These are phyloP conservation scores for Penicillium polonicum DNA, from an alignment of 2,329 filamentous ascomycete genomes.

Conservation along the genomic window DNA sequence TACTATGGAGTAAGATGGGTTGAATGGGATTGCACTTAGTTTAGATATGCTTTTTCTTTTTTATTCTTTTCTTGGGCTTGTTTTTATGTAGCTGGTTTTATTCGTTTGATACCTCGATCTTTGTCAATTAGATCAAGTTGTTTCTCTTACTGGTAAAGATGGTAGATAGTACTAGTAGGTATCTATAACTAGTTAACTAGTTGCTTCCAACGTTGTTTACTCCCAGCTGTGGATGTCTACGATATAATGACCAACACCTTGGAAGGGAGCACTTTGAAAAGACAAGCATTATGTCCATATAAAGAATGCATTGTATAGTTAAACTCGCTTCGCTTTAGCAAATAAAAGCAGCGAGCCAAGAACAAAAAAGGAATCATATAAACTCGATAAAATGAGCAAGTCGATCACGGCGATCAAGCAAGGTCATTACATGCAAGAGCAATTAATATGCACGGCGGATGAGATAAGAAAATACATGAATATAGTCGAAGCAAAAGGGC, in stretches of 20 bases:
- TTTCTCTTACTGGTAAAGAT: neutral
- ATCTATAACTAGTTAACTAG: too few species aligned
- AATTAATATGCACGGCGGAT: constrained; percentile 4
- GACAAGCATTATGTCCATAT: neutral
- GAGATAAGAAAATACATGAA: constrained; percentile 10
- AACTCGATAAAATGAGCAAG: constrained; percentile 3
- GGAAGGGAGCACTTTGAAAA: too few species aligned
- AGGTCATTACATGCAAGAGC: constrained; percentile 6
- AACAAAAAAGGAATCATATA: constrained; percentile 2
- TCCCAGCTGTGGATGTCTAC: neutral
- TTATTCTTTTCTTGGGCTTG: neutral
- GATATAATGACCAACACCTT: neutral
- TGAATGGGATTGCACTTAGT: neutral
- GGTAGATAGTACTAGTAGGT: neutral
- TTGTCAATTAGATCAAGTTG: constrained; percentile 7
- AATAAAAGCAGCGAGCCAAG: neutral
- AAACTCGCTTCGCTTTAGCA: constrained; percentile 11
- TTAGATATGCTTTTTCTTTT: constrained; percentile 6
- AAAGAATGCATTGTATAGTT: constrained; percentile 13
- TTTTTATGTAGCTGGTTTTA: neutral
- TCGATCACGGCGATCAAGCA: neutral
- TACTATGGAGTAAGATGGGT: constrained; percentile 33
- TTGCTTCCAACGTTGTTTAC: neutral
- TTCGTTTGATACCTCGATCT: constrained; percentile 13
- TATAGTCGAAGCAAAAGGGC: neutral